Evolutionary conservation across 2,329 filamentous ascomycete species (phyloP).

Genomic region (Ceratocystiopsis minuta): DNA sequence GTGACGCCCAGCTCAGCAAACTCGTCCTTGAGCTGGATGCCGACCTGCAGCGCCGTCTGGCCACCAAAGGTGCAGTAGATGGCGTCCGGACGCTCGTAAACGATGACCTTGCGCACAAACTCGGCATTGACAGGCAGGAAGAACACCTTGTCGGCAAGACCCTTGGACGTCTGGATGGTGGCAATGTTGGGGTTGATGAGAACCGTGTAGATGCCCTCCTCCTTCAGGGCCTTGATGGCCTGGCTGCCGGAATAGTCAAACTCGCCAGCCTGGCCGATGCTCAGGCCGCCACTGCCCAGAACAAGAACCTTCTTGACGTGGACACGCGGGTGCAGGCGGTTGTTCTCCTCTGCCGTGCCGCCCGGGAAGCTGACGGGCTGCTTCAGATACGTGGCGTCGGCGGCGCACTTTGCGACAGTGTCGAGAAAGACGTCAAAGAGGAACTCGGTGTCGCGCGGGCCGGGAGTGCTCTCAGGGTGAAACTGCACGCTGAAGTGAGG

Average conservation of each 20-base stretch:
- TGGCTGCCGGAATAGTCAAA: slow-evolving; percentile 98
- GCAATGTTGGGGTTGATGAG: slow-evolving; percentile 99
- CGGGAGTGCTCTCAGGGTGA: slow-evolving; percentile 91
- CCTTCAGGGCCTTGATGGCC: slow-evolving; percentile 94
- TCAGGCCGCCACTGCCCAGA: slow-evolving; percentile 83
- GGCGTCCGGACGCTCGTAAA: slow-evolving; percentile 83
- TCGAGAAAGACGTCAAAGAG: slow-evolving; percentile 93
- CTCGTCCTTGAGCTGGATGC: slow-evolving; percentile 94
- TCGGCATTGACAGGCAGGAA: slow-evolving; percentile 94
- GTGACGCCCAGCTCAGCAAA: slow-evolving; percentile 83
- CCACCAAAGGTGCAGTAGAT: slow-evolving; percentile 98
- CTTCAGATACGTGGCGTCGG: slow-evolving; percentile 46
- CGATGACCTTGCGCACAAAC: slow-evolving; percentile 93
- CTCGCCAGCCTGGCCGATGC: slow-evolving; percentile 94
- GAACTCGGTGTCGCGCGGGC: slow-evolving; percentile 87
- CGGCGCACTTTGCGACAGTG: slow-evolving; percentile 56
- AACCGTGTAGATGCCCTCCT: slow-evolving; percentile 95
- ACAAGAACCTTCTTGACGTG: slow-evolving; percentile 88
- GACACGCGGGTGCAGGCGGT: slow-evolving; percentile 57
- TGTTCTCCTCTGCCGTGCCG: slow-evolving; percentile 62
- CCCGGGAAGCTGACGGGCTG: slow-evolving; percentile 75
- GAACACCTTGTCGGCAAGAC: slow-evolving; percentile 94
- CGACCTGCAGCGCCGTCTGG: slow-evolving; percentile 89
- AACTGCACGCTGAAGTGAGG: slow-evolving; percentile 99
- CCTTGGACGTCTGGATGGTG: slow-evolving; percentile 96